Evolutionary conservation across 306 rosid genomes (phyloP).

Genomic region (Citrullus mucosospermus): DNA sequence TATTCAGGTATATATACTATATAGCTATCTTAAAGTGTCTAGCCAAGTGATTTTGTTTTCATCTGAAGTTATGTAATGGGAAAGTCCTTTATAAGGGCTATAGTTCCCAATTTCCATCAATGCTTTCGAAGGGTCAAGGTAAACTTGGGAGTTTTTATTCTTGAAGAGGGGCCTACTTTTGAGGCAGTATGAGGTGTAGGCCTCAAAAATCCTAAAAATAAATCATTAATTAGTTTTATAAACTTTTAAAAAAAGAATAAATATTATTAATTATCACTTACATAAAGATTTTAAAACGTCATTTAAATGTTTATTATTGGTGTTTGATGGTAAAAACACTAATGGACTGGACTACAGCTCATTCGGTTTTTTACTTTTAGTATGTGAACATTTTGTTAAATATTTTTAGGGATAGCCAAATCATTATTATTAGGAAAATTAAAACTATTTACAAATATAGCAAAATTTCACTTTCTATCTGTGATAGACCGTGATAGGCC

Average conservation of each 20-base stretch:
- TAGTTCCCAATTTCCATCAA: not conserved
- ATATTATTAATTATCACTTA: not conserved
- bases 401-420: not conserved
- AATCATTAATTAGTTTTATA: not conserved
- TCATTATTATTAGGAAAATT: not conserved
- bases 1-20: slow-evolving; percentile 47
- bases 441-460: no score
- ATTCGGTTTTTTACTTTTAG: not conserved
- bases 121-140: not conserved
- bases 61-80: not conserved
- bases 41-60: not conserved
- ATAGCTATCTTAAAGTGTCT: not conserved
- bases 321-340: not conserved
- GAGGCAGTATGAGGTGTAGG: not conserved
- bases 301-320: not conserved
- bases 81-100: not conserved
- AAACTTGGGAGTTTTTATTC: not conserved
- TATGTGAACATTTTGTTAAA: not conserved
- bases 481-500: no score
- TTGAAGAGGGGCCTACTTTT: not conserved
- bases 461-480: no score
- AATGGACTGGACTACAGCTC: not conserved
- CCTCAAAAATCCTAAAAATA: not conserved
- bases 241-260: not conserved
- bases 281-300: not conserved